phyloP scores from a whole-genome alignment of 257 asterid species.

The Jasminum sambac region DNA sequence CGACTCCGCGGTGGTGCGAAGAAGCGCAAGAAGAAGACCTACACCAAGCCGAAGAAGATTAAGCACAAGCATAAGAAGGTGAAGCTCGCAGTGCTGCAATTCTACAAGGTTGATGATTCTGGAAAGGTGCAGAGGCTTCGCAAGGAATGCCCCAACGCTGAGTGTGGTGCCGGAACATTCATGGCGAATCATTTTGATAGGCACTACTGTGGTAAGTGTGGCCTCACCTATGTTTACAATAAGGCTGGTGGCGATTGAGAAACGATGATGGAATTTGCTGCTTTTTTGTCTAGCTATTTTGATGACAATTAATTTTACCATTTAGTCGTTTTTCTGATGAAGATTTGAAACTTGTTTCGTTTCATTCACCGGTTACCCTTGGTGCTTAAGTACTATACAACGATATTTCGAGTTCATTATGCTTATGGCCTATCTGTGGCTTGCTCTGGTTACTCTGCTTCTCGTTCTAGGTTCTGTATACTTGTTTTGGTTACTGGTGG shows the following conservation, averaged over 20 bases:
- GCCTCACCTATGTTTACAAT: conserved; percentile 18
- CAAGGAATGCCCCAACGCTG: conserved; percentile 4
- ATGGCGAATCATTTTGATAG: conserved; percentile 20
- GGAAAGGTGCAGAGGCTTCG: conserved; percentile 5
- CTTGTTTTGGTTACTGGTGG: too few species aligned
- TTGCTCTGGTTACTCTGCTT: too few species aligned
- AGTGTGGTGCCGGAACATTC: conserved; percentile 16
- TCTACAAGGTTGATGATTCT: conserved; percentile 5
- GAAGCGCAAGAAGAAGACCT: conserved; percentile 21
- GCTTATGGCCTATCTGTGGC: too few species aligned
- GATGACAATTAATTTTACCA: background rate
- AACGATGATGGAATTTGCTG: background rate
- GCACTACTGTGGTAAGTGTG: conserved; percentile 20
- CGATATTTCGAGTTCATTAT: too few species aligned
- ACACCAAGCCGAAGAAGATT: conserved; percentile 19
- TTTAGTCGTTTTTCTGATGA: background rate
- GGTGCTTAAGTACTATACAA: background rate
- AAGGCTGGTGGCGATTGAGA: conserved; percentile 17
- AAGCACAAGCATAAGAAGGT: conserved; percentile 18
- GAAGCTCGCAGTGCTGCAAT: conserved; percentile 13
- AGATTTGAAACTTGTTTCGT: background rate
- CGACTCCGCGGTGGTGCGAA: conserved; percentile 19
- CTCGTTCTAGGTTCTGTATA: too few species aligned
- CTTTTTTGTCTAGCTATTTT: background rate
- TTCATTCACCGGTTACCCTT: background rate